Evolutionary conservation across 2,329 filamentous ascomycete species (phyloP), one percentile per base, ranked within the genome.

Genomic region (Colletotrichum phormii): DNA sequence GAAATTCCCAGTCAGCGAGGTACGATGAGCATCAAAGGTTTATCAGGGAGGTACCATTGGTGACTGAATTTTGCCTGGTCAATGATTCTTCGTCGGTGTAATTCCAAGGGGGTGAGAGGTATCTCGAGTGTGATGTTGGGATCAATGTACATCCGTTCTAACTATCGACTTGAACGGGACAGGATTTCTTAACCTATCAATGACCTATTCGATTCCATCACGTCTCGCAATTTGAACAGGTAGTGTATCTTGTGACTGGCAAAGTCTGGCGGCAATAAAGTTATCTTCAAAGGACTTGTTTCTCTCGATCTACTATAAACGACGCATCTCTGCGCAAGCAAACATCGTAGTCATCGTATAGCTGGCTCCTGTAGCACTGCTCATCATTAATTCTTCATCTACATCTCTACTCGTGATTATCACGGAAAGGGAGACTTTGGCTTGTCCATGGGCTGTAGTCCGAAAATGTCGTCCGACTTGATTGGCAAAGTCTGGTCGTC

Each of bases 391-490:
- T 26, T 55, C 6, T 73, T 49, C 42, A 5, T 49, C 61, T 57
- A 33, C 37, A 42, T 2, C 18, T 61, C 35, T 61, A 66, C 37
- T 66, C 57, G 42, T 53, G 22, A 49, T 26, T 11, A 12, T 74
- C 42, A 72, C 59, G 57, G 29, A 53, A 72, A 72, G 49, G 69
- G 59, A 12, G 59, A 61, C 60, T 67, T 74, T 11, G 54, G 46
- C 62, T 71, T 72, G 63, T 62, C 55, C 35, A 90, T 82, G 4
- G 87, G 86, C 77, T 90, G 85, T 76, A 91, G 73, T 5, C 88
- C 88, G 77, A 90, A 91, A 8, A 90, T 87, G 60, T 89, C 86
- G 64, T 87, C 85, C 9, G 81, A 79, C 11, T 82, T 82, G 55
- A 73, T 61, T 13, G 84, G 75, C 2, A 82, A 78, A n/a, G 80